Conservation (phyloP, 2,329 filamentous ascomycete species). For the Anisogramma anomala region DNA sequence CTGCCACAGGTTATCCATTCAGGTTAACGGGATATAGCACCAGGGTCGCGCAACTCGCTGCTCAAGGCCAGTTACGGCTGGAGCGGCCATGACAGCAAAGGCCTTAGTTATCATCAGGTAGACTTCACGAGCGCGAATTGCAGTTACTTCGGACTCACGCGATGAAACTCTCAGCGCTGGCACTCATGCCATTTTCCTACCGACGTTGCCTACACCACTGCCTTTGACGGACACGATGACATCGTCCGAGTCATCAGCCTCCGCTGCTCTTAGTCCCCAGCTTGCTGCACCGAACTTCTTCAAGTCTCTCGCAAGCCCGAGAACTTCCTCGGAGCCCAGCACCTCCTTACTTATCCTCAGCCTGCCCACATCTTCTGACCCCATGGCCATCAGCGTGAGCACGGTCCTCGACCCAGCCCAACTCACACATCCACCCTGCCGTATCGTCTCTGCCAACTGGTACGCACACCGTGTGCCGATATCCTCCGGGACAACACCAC, state of each 20-base stretch:
- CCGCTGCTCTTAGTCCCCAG: slow-evolving; percentile 75
- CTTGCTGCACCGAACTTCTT: slow-evolving; percentile 80
- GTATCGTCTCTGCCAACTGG: slow-evolving; percentile 75
- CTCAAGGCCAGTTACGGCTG: slow-evolving; percentile 29
- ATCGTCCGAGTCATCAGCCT: slow-evolving; percentile 55
- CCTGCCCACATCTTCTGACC: slow-evolving; percentile 85
- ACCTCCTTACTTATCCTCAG: slow-evolving; percentile 72
- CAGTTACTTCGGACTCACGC: slow-evolving; percentile 16
- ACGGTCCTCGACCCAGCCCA: slow-evolving; percentile 61
- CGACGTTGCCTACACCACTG: slow-evolving; percentile 85
- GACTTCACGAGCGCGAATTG: slow-evolving; percentile 19
- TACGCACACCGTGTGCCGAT: slow-evolving; percentile 80
- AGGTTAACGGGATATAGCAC: slow-evolving; percentile 44
- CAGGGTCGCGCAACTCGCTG: slow-evolving; percentile 40
- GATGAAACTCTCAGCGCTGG: background rate
- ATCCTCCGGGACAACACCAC: slow-evolving; percentile 79
- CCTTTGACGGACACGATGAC: slow-evolving; percentile 87
- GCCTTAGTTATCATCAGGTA: background rate
- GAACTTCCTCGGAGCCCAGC: slow-evolving; percentile 65
- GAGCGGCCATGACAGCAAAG: slow-evolving; percentile 12
- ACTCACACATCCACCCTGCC: slow-evolving; percentile 71
- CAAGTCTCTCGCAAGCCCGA: slow-evolving; percentile 73
- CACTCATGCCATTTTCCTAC: slow-evolving; percentile 64
- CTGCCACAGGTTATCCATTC: slow-evolving; percentile 37
- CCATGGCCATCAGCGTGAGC: slow-evolving; percentile 93